Conservation (phyloP, 495 filamentous ascomycete species). For the Penicillium verhagenii region DNA sequence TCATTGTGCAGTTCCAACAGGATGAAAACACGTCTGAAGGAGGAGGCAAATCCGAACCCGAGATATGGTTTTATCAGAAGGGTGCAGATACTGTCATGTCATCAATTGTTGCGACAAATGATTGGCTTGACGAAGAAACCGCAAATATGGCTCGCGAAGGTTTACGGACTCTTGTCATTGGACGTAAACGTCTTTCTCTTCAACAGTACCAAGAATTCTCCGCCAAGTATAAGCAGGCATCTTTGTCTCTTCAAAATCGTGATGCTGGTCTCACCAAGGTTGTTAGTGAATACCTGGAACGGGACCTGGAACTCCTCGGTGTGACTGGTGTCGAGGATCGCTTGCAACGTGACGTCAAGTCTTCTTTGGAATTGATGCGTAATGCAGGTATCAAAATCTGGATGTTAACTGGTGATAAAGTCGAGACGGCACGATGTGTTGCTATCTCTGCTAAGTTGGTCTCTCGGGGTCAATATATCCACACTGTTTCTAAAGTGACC, state of each 20-base stretch:
- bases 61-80: conserved; percentile 99
- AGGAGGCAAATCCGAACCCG: conserved; percentile 46
- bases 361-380: conserved; percentile 87
- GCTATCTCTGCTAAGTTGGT: conserved; percentile 93
- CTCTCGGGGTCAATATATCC: conserved; percentile 91
- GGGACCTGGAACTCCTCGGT: conserved; percentile 85
- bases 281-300: conserved; percentile 78
- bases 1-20: conserved; percentile 80
- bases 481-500: conserved; percentile 78
- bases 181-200: conserved; percentile 72
- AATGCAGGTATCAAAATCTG: conserved; percentile 99
- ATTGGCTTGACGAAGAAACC: conserved; percentile 98
- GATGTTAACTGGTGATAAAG: conserved; percentile 99
- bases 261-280: conserved; percentile 79
- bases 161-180: conserved; percentile 89
- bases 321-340: conserved; percentile 98
- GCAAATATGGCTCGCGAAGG: conserved; percentile 99
- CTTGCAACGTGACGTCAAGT: conserved; percentile 91
- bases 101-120: conserved; percentile 87
- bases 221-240: conserved; percentile 70
- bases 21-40: conserved; percentile 35
- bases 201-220: conserved; percentile 81
- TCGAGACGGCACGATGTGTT: conserved; percentile 96
- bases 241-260: conserved; percentile 72
- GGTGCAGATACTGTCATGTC: conserved; percentile 98